Base-by-base conservation (phyloP, 169 alveolate genomes). In the Theileria luwenshuni region DNA sequence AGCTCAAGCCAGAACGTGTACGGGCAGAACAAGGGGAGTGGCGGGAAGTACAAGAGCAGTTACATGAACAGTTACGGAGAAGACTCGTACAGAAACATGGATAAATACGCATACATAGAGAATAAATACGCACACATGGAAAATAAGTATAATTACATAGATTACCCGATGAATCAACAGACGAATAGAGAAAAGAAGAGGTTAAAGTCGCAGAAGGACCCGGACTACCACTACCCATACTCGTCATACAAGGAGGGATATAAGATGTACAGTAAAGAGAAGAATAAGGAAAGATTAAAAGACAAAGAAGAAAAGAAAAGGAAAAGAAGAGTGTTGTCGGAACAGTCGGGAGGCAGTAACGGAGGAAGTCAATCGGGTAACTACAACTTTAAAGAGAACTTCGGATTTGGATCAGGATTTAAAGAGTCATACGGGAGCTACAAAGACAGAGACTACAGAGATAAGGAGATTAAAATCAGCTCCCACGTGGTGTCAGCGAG, bases 401-500 rank as follows among this genome's bases (percentile, higher is more conserved):
- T 7, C 35, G 5, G 10, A 5, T 5, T 6, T 10, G 61, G 10
- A 5, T 7, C 10, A 10, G 10, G 5, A 10, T 10, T 6, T 5
- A 5, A 25, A 10, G 10, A 35, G 21, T 10, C 7, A 10, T 59
- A 59, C 23, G 60, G 28, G n/a, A 10, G 13, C 13, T n/a, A 3
- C 23, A 49, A 49, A 10, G 60, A 49, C 23, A 15, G 15, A 43
- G 51, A 43, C 15, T 43, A 43, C 19, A 43, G 51, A n/a, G 7
- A 10, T 23, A 63, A 63, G 38, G 72, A 63, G 17, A 32, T 45
- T 3, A 63, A 48, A 32, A 45, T 63, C 32, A 32, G 35, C 10
- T 33, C 47, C 5, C 65, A 56, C 60, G 92, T 86, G 25, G 92
- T 86, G 17, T 86, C 92, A 10, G 92, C 92, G 10, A 76, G 90